phyloP scores from a whole-genome alignment of 208 protist species.

The Crithidia expoeki region DNA sequence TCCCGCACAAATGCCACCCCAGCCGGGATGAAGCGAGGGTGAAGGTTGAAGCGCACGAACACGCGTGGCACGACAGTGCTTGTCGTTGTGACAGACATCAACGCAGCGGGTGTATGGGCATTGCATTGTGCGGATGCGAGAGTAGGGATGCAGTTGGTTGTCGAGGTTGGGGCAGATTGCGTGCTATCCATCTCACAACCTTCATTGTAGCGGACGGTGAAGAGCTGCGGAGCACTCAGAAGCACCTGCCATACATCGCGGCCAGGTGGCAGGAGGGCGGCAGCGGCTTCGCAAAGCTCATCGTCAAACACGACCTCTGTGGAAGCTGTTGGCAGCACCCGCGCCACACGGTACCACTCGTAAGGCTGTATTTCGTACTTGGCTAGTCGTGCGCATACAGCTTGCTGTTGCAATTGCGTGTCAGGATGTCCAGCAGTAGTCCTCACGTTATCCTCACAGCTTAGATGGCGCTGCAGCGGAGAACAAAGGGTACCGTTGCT shows the following conservation, averaged over 20 bases:
- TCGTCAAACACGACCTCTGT: slow-evolving; percentile 40
- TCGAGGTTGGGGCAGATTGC: no score
- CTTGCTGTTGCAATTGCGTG: neutral
- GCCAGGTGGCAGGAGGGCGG: slow-evolving; percentile 45
- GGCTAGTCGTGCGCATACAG: slow-evolving; percentile 24
- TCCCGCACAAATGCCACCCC: slow-evolving; percentile 21
- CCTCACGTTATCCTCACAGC: no score
- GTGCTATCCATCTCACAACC: no score
- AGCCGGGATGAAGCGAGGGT: slow-evolving; percentile 36
- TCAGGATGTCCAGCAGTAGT: neutral
- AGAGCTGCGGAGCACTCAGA: slow-evolving; percentile 61
- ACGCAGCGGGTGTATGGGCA: neutral
- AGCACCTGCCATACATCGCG: slow-evolving; percentile 75
- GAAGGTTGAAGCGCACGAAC: slow-evolving; percentile 51
- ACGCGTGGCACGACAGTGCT: slow-evolving; percentile 13
- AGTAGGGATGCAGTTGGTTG: neutral
- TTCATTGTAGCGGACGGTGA: slow-evolving; percentile 20
- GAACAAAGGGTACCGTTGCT: no score
- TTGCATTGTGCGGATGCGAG: neutral
- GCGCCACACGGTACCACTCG: slow-evolving; percentile 83
- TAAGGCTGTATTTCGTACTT: slow-evolving; percentile 63
- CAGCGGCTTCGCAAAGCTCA: slow-evolving; percentile 44
- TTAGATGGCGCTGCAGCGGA: no score
- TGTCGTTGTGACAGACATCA: neutral
- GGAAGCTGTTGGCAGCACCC: slow-evolving; percentile 52